A percentile compares a stretch with the other conserved stretches of the same genome.
phyloP scores from a whole-genome alignment of 345 rosid species.

The Combretum micranthum region DNA sequence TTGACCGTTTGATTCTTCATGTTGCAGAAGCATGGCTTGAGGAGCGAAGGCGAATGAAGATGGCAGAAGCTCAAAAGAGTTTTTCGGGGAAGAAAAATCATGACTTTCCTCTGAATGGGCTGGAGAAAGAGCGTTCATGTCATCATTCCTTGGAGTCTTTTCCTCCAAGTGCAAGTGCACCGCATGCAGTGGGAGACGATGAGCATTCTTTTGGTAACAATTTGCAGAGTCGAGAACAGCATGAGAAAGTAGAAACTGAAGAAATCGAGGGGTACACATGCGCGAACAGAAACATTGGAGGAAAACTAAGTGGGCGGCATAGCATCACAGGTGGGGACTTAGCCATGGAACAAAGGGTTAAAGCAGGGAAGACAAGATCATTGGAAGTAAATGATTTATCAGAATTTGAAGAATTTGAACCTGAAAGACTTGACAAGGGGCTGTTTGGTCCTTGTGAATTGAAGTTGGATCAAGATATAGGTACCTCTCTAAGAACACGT shows the following conservation, averaged over 20 bases:
- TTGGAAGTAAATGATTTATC: too few relatives aligned
- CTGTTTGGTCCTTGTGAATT: slow-evolving; percentile 6
- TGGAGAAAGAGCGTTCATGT: slow-evolving; percentile 20
- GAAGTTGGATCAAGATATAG: slow-evolving; percentile 25
- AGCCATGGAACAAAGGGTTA: not conserved
- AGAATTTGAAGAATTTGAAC: not conserved
- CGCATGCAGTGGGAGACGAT: slow-evolving; percentile 37
- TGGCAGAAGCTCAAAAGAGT: slow-evolving; percentile 34
- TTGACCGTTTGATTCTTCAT: slow-evolving; percentile 59
- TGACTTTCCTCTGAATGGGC: slow-evolving; percentile 16
- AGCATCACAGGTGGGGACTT: not conserved
- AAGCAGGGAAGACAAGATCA: not conserved
- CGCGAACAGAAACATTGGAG: slow-evolving; percentile 21
- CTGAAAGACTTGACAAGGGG: slow-evolving; percentile 1
- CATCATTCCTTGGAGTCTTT: slow-evolving; percentile 53
- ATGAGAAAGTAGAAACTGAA: slow-evolving; percentile 26
- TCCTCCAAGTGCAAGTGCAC: slow-evolving; percentile 56
- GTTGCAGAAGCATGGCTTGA: slow-evolving; percentile 89
- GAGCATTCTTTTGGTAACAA: slow-evolving; percentile 37
- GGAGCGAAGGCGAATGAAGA: slow-evolving; percentile 71
- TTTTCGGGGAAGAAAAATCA: slow-evolving; percentile 22
- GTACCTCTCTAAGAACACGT: slow-evolving; percentile 31
- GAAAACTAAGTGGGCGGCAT: slow-evolving; percentile 9
- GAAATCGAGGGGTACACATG: slow-evolving; percentile 14
- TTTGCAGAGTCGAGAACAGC: slow-evolving; percentile 34